Evolutionary conservation across 306 rosid genomes (phyloP), one percentile per base, ranked within the genome.

Genomic region (Inga laurina): DNA sequence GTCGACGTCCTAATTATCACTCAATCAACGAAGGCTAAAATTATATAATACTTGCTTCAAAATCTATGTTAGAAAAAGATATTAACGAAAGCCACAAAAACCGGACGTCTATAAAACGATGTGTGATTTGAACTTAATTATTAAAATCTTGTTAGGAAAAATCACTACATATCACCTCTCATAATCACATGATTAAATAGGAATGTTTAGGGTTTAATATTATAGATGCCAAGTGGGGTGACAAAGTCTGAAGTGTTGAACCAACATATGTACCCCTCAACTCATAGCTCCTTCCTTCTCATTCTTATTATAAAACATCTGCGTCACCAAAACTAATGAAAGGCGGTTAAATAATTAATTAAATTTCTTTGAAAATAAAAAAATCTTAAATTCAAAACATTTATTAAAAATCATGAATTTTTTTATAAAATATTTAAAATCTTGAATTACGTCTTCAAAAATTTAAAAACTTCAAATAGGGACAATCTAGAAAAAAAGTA

Each of bases 111-210:
- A 69, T 62, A 67, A 46, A 67, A 49, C 54, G 78, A 74, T 62
- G 68, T 24, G 10, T 32, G 19, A 81, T 34, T 72, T 22, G 5
- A 61, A 71, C 56, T 64, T 72, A 61, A 64, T 70, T 57, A 57
- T 21, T 57, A 57, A 75, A 75, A 48, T 15, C 19, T 10, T 73
- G 44, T 44, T 51, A 66, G 73, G 75, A 68, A 51, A 77, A 86
- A 59, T 49, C 46, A 41, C 72, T 57, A 72, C 76, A 70, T 46
- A 24, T 62, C 51, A 77, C 39, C 84, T 81, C 82, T 14, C 68
- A 19, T 79, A 76, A 80, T 84, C 87, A 89, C 84, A 77, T 80
- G 84, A 83, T 89, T 59, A 83, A 74, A 80, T 67, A 52, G 74
- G 84, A 66, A 51, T 74, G 35, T 43, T 68, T n/a, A 32, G 76